A percentile compares a stretch with the other conserved stretches of the same genome.
Evolutionary conservation across 768 basidiomycete species (phyloP).

Genomic region (Amanita pseudoporphyria): DNA sequence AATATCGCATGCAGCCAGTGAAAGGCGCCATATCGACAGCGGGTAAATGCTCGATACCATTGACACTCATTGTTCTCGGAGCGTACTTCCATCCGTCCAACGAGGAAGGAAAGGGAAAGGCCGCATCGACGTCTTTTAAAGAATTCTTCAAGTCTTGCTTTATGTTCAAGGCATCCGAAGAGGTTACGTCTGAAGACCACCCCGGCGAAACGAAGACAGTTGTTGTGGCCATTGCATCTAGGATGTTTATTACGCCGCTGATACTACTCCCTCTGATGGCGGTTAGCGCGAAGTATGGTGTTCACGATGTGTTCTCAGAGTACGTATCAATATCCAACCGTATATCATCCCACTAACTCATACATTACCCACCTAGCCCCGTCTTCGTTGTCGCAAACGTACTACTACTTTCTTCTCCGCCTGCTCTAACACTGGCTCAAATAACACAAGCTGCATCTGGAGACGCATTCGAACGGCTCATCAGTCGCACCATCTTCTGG

Average conservation of each 20-base stretch:
- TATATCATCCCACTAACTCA: conserved; percentile 6
- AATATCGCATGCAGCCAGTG: neutral
- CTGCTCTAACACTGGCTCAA: conserved; percentile 51
- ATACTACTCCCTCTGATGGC: conserved; percentile 72
- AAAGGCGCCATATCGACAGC: conserved; percentile 4
- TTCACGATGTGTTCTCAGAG: conserved; percentile 66
- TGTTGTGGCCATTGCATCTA: conserved; percentile 65
- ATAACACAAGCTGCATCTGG: conserved; percentile 77
- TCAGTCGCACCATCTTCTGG: conserved; percentile 91
- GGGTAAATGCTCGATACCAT: conserved; percentile 8
- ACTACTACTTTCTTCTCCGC: conserved; percentile 74
- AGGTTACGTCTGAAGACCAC: conserved; percentile 11
- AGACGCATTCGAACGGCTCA: conserved; percentile 85
- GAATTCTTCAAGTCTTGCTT: neutral
- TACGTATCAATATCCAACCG: conserved; percentile 28
- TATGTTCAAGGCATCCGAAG: neutral
- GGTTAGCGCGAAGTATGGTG: conserved; percentile 44
- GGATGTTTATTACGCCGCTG: conserved; percentile 83
- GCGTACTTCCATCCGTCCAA: conserved; percentile 6
- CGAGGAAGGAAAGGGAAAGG: neutral
- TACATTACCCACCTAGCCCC: conserved; percentile 47
- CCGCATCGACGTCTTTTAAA: neutral
- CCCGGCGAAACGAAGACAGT: conserved; percentile 79
- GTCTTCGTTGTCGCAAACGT: conserved; percentile 83
- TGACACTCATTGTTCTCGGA: conserved; percentile 7